phyloP scores from a whole-genome alignment of 2,329 filamentous ascomycete genomes.

The Aspergillus transmontanensis region DNA sequence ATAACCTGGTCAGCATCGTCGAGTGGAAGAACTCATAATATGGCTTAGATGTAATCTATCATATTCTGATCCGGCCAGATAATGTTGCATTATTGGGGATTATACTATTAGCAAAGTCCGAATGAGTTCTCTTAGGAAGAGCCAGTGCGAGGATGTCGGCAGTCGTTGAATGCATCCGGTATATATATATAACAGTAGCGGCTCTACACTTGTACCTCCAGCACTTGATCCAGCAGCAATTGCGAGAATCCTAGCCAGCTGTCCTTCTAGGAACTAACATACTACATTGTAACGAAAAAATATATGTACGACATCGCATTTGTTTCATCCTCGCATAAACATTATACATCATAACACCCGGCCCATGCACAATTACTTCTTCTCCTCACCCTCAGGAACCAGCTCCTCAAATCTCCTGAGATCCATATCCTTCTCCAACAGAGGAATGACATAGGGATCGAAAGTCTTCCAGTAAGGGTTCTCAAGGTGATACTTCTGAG shows the following conservation, averaged over 20 bases:
- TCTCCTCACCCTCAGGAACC: constrained; percentile 26
- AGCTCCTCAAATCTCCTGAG: constrained; percentile 68
- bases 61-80: neutral
- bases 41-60: too few relatives aligned
- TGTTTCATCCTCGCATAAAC: neutral
- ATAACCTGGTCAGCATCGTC: neutral
- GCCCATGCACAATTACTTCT: neutral
- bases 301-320: neutral
- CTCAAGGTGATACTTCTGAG: constrained; percentile 64
- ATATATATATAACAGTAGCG: too few relatives aligned
- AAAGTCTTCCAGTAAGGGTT: constrained; percentile 79
- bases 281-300: neutral
- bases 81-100: neutral
- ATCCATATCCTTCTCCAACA: constrained; percentile 71
- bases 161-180: too few relatives aligned
- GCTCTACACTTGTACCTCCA: neutral
- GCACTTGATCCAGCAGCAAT: neutral
- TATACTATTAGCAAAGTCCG: neutral
- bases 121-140: neutral
- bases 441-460: constrained; percentile 70
- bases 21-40: neutral
- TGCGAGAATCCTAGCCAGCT: neutral
- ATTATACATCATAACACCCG: neutral
- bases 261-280: neutral
- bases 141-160: neutral